Conservation (phyloP, 306 rosid species). For the Lagenaria siceraria region DNA sequence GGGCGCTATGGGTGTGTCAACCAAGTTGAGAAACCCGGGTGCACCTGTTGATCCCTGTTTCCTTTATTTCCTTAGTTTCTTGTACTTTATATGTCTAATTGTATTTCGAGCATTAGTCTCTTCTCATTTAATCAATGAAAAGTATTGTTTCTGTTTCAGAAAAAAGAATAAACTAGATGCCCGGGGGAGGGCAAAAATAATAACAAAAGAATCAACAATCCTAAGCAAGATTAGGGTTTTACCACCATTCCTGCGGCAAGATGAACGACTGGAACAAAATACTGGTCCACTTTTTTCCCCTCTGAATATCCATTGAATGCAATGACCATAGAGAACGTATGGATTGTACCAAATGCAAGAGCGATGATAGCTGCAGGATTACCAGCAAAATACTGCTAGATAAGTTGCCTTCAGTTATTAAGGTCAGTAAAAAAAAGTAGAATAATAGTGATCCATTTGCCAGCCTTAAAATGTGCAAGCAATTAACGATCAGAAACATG, state of each 20-base stretch:
- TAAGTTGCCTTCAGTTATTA: neutral
- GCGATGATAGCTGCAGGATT: slow-evolving; percentile 63
- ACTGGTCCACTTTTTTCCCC: slow-evolving; percentile 58
- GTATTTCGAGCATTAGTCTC: no score
- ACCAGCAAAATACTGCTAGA: slow-evolving; percentile 10
- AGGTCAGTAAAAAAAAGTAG: neutral
- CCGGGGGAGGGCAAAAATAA: neutral
- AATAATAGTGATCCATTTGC: neutral
- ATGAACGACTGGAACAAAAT: slow-evolving; percentile 71
- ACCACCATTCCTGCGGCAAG: slow-evolving; percentile 75
- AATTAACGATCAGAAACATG: neutral
- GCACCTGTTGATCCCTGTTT: no score
- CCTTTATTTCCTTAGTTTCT: no score
- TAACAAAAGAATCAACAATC: neutral
- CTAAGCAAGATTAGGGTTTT: slow-evolving; percentile 19
- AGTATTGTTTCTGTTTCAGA: no score
- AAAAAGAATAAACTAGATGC: no score
- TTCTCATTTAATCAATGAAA: no score
- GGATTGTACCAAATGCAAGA: slow-evolving; percentile 86
- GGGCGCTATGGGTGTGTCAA: no score
- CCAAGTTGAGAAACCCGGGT: no score
- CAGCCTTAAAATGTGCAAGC: neutral
- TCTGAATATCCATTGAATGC: slow-evolving; percentile 89
- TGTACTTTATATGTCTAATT: no score
- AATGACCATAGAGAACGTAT: slow-evolving; percentile 91